Percentiles rank a stretch among this genome's conserved stretches.
Evolutionary conservation across 768 basidiomycete genomes (phyloP).

Genomic region (Chlorophyllum brunneum): DNA sequence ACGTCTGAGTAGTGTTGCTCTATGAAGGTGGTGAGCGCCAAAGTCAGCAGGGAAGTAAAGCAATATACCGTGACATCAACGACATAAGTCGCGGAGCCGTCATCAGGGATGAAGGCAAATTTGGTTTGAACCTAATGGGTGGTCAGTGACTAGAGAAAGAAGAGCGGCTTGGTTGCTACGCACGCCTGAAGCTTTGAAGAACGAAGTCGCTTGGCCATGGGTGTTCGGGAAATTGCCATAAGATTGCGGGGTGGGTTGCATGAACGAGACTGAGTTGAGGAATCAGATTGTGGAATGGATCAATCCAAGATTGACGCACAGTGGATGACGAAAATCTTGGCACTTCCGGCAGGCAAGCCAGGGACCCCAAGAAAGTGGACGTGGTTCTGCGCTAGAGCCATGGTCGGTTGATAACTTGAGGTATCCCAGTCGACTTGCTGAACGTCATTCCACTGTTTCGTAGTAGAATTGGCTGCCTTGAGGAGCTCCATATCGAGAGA

Average conservation of each 20-base stretch:
- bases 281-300: neutral
- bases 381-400: constrained; percentile 74
- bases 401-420: constrained; percentile 50
- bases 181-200: constrained; percentile 58
- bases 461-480: constrained; percentile 51
- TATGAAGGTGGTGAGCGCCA: constrained; percentile 19
- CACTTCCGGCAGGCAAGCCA: constrained; percentile 48
- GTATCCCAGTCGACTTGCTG: constrained; percentile 38
- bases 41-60: neutral
- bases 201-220: constrained; percentile 65
- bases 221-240: constrained; percentile 68
- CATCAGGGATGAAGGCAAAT: constrained; percentile 75
- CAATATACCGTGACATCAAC: constrained; percentile 59
- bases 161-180: constrained; percentile 17
- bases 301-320: constrained; percentile 36
- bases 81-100: constrained; percentile 67
- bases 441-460: constrained; percentile 64
- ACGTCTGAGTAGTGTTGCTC: constrained; percentile 60
- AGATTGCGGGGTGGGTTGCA: constrained; percentile 60
- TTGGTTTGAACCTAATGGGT: constrained; percentile 55
- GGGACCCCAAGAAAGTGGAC: constrained; percentile 68
- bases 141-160: neutral
- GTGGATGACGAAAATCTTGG: constrained; percentile 73
- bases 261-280: constrained; percentile 48
- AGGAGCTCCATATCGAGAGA: constrained; percentile 67